phyloP scores from a whole-genome alignment of 1,284 basidiomycete species.

The Gastroboletus turbinatus region DNA sequence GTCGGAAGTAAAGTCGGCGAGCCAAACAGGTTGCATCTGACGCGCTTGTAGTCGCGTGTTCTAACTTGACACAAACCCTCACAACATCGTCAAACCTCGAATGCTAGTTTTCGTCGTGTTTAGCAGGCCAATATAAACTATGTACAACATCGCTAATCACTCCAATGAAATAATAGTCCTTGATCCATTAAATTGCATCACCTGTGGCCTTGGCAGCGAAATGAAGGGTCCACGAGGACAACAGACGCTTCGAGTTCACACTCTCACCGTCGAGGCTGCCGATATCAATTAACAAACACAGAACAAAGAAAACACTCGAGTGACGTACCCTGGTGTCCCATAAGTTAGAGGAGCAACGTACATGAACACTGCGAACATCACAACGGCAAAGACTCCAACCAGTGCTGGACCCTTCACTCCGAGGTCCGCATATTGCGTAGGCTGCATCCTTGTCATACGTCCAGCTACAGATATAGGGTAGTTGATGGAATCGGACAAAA shows the following conservation, averaged over 20 bases:
- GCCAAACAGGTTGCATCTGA: constrained; percentile 14
- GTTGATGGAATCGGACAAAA: constrained; percentile 90
- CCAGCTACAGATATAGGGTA: constrained; percentile 81
- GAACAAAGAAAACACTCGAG: constrained; percentile 1
- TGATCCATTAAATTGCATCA: constrained; percentile 32
- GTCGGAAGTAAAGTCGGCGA: background rate
- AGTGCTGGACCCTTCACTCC: constrained; percentile 66
- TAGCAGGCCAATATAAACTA: constrained; percentile 24
- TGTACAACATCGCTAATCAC: constrained; percentile 19
- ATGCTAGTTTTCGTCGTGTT: constrained; percentile 3
- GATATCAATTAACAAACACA: constrained; percentile 10
- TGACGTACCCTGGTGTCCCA: constrained; percentile 82
- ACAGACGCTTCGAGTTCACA: constrained; percentile 69
- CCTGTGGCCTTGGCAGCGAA: constrained; percentile 71
- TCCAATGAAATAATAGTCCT: constrained; percentile 21
- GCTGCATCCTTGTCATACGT: constrained; percentile 59
- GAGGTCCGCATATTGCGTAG: constrained; percentile 68
- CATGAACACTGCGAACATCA: constrained; percentile 67
- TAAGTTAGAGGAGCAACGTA: constrained; percentile 90
- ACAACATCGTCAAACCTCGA: constrained; percentile 1
- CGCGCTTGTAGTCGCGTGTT: constrained; percentile 2
- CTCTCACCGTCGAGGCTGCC: constrained; percentile 68
- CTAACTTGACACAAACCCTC: background rate
- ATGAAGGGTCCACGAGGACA: constrained; percentile 82
- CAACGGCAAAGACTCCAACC: constrained; percentile 57